A percentile compares a stretch with the other conserved stretches of the same genome.
phyloP scores from a whole-genome alignment of 345 rosid species.

The Camelina neglecta region DNA sequence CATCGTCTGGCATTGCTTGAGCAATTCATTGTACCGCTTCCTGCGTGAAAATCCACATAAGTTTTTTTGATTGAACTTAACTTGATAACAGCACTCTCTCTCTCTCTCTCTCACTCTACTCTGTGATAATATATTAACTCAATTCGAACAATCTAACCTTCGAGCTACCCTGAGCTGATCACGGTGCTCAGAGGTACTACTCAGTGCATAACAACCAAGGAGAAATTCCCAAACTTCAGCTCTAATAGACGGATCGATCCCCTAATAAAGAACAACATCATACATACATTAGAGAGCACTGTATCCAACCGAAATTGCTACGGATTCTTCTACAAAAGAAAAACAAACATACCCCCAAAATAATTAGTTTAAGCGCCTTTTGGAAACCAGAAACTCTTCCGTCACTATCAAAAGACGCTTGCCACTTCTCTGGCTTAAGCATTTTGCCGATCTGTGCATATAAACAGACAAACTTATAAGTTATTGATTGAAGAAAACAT shows the following conservation, averaged over 20 bases:
- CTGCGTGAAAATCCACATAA: constrained; percentile 49
- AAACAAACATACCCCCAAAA: constrained; percentile 74
- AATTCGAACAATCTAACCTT: constrained; percentile 51
- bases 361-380: constrained; percentile 75
- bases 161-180: constrained; percentile 72
- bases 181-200: constrained; percentile 80
- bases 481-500: background rate
- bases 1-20: constrained; percentile 81
- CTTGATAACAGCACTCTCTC: background rate
- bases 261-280: constrained; percentile 56
- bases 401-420: constrained; percentile 67
- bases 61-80: background rate
- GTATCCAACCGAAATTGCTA: background rate
- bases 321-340: background rate
- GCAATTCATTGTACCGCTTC: constrained; percentile 68
- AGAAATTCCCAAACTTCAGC: constrained; percentile 97
- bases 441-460: constrained; percentile 69
- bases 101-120: constrained; percentile 1
- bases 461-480: background rate
- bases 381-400: constrained; percentile 82
- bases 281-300: constrained; percentile 13
- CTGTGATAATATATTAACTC: background rate
- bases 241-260: constrained; percentile 88
- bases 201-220: constrained; percentile 81
- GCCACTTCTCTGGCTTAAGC: constrained; percentile 96